Evolutionary conservation across 2,329 filamentous ascomycete species (phyloP), one percentile per base, ranked within the genome.

Genomic region (Fusarium papillatum): DNA sequence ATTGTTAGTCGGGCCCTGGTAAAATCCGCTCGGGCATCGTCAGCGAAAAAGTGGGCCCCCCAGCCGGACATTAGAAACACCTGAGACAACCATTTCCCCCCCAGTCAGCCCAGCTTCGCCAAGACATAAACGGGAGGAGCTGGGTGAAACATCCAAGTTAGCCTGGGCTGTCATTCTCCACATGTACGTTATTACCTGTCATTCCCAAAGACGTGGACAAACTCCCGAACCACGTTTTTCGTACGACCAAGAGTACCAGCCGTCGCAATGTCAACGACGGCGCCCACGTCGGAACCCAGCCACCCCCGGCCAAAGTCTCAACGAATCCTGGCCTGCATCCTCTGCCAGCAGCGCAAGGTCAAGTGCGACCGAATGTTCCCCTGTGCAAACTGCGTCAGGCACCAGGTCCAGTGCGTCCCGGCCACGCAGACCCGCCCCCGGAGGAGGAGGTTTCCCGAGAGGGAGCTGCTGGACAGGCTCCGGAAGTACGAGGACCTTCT

Each of bases 271-370:
- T 68, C 59, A 19, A 39, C 29, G 29, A 34, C 50, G 8, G 11
- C 26, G 26, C 50, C 70, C 2, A 29, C 63, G 17, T 34, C 64
- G 6, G n/a, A 43, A 2, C 22, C 29, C 19, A 53, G n/a, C 29
- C 31, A 19, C 57, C 55, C 38, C 1, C 9, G 22, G 19, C 59
- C 71, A n/a, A 80, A 80, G 61, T 48, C 81, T 2, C 76, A 77
- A 22, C 80, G 83, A 13, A 79, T 85, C 6, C 78, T 86, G 6
- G 83, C 86, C 2, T 94, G 93, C 75, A 82, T 91, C 2, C 85
- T 88, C 2, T 95, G 92, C 73, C 91, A 93, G 77, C 90, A 92
- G 75, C 88, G 91, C 62, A 93, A 93, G 78, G 84, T 93, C 43
- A 91, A 89, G 71, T 93, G 92, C 81, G 88, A 92, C 76, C 89